Conservation (phyloP, 352 stramenopile species). For the Pythium periplocum region DNA sequence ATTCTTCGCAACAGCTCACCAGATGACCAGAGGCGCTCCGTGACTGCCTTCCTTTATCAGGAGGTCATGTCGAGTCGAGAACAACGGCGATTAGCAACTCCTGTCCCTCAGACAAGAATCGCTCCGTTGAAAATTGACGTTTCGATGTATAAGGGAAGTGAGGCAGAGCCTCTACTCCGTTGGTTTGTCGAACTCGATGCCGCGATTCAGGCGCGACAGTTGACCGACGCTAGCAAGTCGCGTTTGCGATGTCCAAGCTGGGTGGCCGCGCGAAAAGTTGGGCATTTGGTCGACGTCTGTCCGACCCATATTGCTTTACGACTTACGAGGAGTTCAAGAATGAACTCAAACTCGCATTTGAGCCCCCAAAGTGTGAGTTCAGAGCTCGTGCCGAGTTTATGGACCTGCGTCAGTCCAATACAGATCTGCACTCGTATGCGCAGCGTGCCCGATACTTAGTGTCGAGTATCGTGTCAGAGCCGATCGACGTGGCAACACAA, state of each 20-base stretch:
- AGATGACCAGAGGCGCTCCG: no score
- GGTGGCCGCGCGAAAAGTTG: neutral
- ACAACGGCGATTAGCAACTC: neutral
- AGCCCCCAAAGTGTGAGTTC: slow-evolving; percentile 11
- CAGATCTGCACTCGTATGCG: slow-evolving; percentile 10
- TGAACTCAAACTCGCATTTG: slow-evolving; percentile 7
- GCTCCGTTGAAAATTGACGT: slow-evolving; percentile 2
- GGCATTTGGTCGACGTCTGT: slow-evolving; percentile 1
- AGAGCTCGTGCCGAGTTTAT: slow-evolving; percentile 9
- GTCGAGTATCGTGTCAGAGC: slow-evolving; percentile 5
- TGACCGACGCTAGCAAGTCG: slow-evolving; percentile 10
- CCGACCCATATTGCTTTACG: slow-evolving; percentile 9
- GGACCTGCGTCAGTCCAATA: slow-evolving; percentile 12
- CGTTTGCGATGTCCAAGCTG: slow-evolving; percentile 9
- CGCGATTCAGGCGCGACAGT: slow-evolving; percentile 3
- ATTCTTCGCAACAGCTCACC: no score
- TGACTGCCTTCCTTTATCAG: slow-evolving; percentile 2
- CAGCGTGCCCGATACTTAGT: slow-evolving; percentile 13
- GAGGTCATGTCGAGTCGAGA: neutral
- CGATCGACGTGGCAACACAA: slow-evolving; percentile 8
- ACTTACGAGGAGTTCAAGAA: slow-evolving; percentile 7
- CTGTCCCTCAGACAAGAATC: neutral
- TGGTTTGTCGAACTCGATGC: slow-evolving; percentile 11
- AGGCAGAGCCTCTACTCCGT: neutral
- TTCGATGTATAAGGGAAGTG: slow-evolving; percentile 6